phyloP scores from a whole-genome alignment of 2,329 filamentous ascomycete species.

The Lecanicillium sp. region DNA sequence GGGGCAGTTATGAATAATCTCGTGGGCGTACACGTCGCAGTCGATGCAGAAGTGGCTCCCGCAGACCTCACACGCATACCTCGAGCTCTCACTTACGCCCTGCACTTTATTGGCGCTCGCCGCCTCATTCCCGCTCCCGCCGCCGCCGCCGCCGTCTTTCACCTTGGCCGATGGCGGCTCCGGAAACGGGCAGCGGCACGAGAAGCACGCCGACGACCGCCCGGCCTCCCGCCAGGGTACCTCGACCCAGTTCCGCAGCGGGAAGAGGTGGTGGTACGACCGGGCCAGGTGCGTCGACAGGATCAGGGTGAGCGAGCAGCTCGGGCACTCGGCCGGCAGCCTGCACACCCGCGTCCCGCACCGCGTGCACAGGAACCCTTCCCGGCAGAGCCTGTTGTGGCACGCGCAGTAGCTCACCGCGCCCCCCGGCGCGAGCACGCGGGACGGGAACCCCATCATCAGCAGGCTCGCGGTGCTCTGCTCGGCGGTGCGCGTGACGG shows the following conservation, averaged over 20 bases:
- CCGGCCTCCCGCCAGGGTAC: constrained; percentile 74
- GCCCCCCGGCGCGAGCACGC: constrained; percentile 62
- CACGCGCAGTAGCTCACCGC: constrained; percentile 79
- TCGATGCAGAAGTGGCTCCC: constrained; percentile 93
- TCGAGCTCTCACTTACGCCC: constrained; percentile 74
- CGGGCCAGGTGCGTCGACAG: constrained; percentile 87
- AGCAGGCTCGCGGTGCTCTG: constrained; percentile 61
- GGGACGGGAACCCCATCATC: constrained; percentile 97
- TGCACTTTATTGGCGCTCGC: constrained; percentile 33
- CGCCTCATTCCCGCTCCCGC: constrained; percentile 15
- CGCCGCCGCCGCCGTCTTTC: constrained; percentile 17
- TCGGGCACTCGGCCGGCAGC: constrained; percentile 83
- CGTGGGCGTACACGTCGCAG: constrained; percentile 92
- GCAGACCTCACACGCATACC: constrained; percentile 88
- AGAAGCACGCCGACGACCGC: constrained; percentile 62
- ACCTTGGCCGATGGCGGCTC: constrained; percentile 23
- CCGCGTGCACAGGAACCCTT: constrained; percentile 86
- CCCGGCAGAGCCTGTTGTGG: constrained; percentile 72
- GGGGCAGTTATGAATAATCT: constrained; percentile 92
- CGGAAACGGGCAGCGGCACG: constrained; percentile 72
- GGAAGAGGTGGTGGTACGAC: constrained; percentile 92
- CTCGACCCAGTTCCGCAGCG: constrained; percentile 82
- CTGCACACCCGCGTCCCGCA: constrained; percentile 86
- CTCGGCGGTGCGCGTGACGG: constrained; percentile 63
- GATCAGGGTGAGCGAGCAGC: constrained; percentile 86